Evolutionary conservation across 1,284 basidiomycete genomes (phyloP), one percentile per base, ranked within the genome.

Genomic region (Naganishia sp.): DNA sequence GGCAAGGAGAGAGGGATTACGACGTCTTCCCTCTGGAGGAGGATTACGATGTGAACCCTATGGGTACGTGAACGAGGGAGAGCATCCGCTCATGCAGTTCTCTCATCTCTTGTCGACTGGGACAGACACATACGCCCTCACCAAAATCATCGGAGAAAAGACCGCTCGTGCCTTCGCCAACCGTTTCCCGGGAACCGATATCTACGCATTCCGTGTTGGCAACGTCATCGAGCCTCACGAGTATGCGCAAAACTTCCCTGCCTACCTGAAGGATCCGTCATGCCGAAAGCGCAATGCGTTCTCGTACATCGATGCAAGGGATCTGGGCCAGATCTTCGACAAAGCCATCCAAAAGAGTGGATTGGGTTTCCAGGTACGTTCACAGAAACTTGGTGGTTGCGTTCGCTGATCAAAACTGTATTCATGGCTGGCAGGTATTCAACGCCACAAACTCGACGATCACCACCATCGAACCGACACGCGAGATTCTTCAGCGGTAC

Each of bases 201-300:
- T 76, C 43, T 76, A 73, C 70, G 75, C 71, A 5, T 72, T 76
- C 63, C 66, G 75, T 39, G 75, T 76, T 23, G 75, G 75, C 17
- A 76, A 76, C 65, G 75, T 76, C 53, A 69, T 76, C 52, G 72
- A 73, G 58, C 75, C 75, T 4, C 72, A 76, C 66, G 74, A 76
- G 67, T 76, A 76, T 60, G 71, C 66, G 4, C 51, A 62, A 21
- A 69, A 74, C 50, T 75, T 75, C 68, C 71, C 71, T 1, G 58
- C 43, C 10, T 75, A 71, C 68, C 52, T 75, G 21, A 65, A 63
- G 35, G 73, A 75, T 50, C 71, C 72, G 11, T 65, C 70, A 2
- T 64, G 63, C 31, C 62, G 75, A 52, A 76, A 74, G 68, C 63
- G 75, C 45, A 75, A 75, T 51, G 75, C 75, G 6, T 76, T 74